These are phyloP conservation scores for Boletus vinaceobasis DNA, from an alignment of 768 basidiomycete genomes.

Conservation along the genomic window DNA sequence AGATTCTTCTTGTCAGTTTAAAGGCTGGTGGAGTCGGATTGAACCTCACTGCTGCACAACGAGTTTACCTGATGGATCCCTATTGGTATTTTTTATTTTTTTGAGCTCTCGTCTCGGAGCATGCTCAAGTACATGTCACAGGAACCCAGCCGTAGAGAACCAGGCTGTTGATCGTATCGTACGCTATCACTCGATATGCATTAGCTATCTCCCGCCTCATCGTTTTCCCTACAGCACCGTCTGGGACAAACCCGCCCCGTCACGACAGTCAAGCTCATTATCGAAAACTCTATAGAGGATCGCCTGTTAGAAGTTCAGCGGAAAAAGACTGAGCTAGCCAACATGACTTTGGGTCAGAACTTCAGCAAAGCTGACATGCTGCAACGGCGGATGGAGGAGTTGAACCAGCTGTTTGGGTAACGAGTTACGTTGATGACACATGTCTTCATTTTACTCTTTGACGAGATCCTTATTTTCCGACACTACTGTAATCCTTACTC, in stretches of 20 bases:
- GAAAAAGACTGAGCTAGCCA: slow-evolving; percentile 92
- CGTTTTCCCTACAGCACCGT: slow-evolving; percentile 63
- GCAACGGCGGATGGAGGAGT: slow-evolving; percentile 84
- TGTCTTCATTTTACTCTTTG: slow-evolving; percentile 17
- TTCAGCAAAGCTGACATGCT: slow-evolving; percentile 86
- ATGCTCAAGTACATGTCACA: slow-evolving; percentile 27
- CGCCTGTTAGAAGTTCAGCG: slow-evolving; percentile 89
- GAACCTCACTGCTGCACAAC: slow-evolving; percentile 91
- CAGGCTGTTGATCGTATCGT: slow-evolving; percentile 98
- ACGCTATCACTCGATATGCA: slow-evolving; percentile 31
- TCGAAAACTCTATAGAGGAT: slow-evolving; percentile 91
- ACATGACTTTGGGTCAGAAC: slow-evolving; percentile 86
- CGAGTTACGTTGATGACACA: slow-evolving; percentile 28
- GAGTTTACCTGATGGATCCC: slow-evolving; percentile 94
- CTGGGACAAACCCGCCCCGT: slow-evolving; percentile 93
- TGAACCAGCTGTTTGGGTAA: slow-evolving; percentile 67
- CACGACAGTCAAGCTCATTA: slow-evolving; percentile 88
- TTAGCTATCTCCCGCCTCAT: background rate
- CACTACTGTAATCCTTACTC: slow-evolving; percentile 29
- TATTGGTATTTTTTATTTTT: slow-evolving; percentile 62
- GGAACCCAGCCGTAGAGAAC: slow-evolving; percentile 97
- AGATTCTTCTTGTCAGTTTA: slow-evolving; percentile 92
- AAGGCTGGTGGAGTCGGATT: slow-evolving; percentile 97
- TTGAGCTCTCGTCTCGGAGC: background rate
- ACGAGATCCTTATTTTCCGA: slow-evolving; percentile 18